These are phyloP conservation scores for Bolboschoenus planiculmis DNA, from an alignment of 176 grass and related monocot genomes.

Conservation along the genomic window DNA sequence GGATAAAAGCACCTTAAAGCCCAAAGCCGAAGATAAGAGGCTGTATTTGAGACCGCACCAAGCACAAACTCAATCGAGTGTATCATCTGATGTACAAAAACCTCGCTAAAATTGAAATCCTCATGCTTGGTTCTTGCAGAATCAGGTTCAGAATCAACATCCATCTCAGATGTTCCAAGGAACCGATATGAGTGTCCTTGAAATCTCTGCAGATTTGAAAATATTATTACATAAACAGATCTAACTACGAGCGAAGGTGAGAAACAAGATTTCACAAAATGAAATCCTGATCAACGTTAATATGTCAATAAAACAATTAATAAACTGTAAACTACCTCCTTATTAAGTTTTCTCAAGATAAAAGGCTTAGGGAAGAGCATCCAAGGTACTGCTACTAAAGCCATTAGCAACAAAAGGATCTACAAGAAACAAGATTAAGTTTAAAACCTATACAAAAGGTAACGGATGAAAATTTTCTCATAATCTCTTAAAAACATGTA, in stretches of 20 bases:
- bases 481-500: constrained; percentile 22
- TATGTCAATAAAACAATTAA: neutral
- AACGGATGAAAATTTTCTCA: constrained; percentile 8
- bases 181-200: constrained; percentile 94
- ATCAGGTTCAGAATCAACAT: constrained; percentile 94
- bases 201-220: constrained; percentile 59
- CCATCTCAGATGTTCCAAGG: constrained; percentile 81
- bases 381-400: constrained; percentile 91
- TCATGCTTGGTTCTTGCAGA: constrained; percentile 74
- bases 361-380: constrained; percentile 99
- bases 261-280: no score
- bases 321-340: constrained; percentile 62
- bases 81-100: constrained; percentile 99
- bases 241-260: neutral
- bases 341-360: constrained; percentile 80
- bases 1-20: constrained; percentile 70
- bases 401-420: constrained; percentile 80
- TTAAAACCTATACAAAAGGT: constrained; percentile 18
- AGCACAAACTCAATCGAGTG: constrained; percentile 99
- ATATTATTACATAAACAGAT: constrained; percentile 5
- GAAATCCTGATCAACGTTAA: neutral
- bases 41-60: constrained; percentile 96
- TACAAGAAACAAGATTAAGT: constrained; percentile 36
- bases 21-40: constrained; percentile 99
- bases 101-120: constrained; percentile 96